phyloP scores from a whole-genome alignment of 2,329 filamentous ascomycete species.

The Epichloe sibirici region DNA sequence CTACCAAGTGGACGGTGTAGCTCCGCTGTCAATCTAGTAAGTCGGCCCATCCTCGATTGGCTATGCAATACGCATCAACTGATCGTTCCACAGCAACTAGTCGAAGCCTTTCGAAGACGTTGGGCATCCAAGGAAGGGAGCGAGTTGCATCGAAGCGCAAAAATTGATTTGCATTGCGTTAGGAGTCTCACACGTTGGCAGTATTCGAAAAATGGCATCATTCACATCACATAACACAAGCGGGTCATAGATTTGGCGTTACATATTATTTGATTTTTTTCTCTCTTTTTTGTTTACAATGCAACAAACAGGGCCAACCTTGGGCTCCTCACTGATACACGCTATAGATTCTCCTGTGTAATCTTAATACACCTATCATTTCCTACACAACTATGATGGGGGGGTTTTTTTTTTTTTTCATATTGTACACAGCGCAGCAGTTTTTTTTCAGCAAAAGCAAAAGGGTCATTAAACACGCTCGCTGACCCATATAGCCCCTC shows the following conservation, averaged over 20 bases:
- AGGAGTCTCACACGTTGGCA: background rate
- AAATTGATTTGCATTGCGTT: constrained; percentile 16
- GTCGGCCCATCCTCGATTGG: constrained; percentile 19
- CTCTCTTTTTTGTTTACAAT: background rate
- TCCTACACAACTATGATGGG: background rate
- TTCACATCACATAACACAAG: background rate
- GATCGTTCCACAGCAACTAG: constrained; percentile 1
- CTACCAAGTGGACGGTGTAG: constrained; percentile 91
- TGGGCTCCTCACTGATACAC: background rate
- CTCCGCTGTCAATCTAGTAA: constrained; percentile 94
- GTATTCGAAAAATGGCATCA: background rate
- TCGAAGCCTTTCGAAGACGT: background rate
- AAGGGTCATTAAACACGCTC: constrained; percentile 46
- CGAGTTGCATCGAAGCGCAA: constrained; percentile 9
- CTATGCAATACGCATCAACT: background rate
- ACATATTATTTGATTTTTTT: background rate
- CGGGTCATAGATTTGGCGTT: constrained; percentile 1
- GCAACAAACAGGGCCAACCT: background rate
- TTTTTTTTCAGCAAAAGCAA: background rate
- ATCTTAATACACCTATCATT: background rate
- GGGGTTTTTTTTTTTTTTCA: too few species aligned
- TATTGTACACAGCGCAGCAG: too few species aligned
- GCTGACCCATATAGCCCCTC: constrained; percentile 85
- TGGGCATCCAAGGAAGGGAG: background rate
- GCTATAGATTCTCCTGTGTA: constrained; percentile 3